A percentile compares a stretch with the other conserved stretches of the same genome.
These are phyloP conservation scores for Metarhizium guizhouense DNA, from an alignment of 2,329 filamentous ascomycete species.

Conservation along the genomic window DNA sequence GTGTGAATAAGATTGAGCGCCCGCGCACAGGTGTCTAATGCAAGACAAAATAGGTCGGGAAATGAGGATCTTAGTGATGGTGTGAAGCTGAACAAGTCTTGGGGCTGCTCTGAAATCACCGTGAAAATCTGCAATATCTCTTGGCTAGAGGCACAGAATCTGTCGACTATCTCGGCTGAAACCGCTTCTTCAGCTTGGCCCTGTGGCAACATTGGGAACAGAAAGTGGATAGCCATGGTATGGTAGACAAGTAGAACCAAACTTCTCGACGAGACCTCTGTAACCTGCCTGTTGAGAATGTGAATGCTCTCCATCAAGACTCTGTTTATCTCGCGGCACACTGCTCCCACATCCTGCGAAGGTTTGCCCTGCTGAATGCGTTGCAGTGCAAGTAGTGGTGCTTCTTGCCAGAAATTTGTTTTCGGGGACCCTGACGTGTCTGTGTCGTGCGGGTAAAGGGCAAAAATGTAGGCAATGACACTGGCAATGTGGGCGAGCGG, in stretches of 20 bases:
- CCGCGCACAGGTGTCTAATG: conserved; percentile 22
- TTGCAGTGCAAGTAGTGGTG: conserved; percentile 12
- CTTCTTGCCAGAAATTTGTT: conserved; percentile 15
- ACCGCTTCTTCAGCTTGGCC: conserved; percentile 12
- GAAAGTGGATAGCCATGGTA: conserved; percentile 22
- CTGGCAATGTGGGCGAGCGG: conserved; percentile 24
- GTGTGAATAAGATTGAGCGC: conserved; percentile 17
- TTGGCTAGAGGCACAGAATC: conserved; percentile 19
- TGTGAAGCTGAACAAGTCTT: conserved; percentile 11
- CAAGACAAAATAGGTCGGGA: conserved; percentile 18
- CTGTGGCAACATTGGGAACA: conserved; percentile 17
- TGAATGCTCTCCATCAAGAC: conserved; percentile 18
- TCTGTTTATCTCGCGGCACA: conserved; percentile 20
- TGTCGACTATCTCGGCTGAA: conserved; percentile 16
- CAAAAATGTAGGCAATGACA: conserved; percentile 21
- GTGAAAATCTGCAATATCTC: conserved; percentile 19
- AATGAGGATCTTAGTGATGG: conserved; percentile 16
- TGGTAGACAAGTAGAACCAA: conserved; percentile 24
- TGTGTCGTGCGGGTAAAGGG: conserved; percentile 13
- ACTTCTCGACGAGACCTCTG: conserved; percentile 14
- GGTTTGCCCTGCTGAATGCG: conserved; percentile 13
- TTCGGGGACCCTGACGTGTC: conserved; percentile 8
- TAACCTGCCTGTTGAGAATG: conserved; percentile 13
- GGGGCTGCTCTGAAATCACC: conserved; percentile 11
- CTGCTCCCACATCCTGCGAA: conserved; percentile 10